A percentile compares a stretch with the other conserved stretches of the same genome.
These are phyloP conservation scores for Stropharia rugosoannulata DNA, from an alignment of 768 basidiomycete species.

Conservation along the genomic window DNA sequence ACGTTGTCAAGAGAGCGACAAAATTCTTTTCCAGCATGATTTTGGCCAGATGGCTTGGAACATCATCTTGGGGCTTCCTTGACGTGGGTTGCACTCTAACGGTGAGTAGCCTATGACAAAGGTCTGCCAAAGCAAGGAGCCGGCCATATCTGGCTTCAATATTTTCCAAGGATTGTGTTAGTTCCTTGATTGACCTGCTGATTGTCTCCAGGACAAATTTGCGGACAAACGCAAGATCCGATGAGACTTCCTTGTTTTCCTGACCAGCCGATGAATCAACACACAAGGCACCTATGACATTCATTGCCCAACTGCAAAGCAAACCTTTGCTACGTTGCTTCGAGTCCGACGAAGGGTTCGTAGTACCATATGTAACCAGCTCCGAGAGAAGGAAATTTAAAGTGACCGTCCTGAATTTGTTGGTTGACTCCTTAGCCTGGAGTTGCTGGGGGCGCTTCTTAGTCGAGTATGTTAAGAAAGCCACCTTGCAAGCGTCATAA, in stretches of 20 bases:
- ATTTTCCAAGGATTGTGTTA: slow-evolving; percentile 48
- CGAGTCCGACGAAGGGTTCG: slow-evolving; percentile 58
- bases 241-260: slow-evolving; percentile 73
- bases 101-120: slow-evolving; percentile 85
- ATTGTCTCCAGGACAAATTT: slow-evolving; percentile 91
- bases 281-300: slow-evolving; percentile 90
- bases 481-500: slow-evolving; percentile 87
- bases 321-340: slow-evolving; percentile 57
- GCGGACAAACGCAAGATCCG: slow-evolving; percentile 85
- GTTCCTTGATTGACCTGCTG: slow-evolving; percentile 84
- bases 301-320: slow-evolving; percentile 85
- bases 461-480: slow-evolving; percentile 77
- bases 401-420: slow-evolving; percentile 63
- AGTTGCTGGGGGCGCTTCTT: slow-evolving; percentile 59
- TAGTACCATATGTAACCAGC: slow-evolving; percentile 73
- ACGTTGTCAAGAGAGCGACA: slow-evolving; percentile 83
- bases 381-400: slow-evolving; percentile 83
- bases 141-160: slow-evolving; percentile 85
- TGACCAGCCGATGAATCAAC: slow-evolving; percentile 70
- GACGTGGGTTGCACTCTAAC: slow-evolving; percentile 65
- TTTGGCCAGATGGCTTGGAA: slow-evolving; percentile 91
- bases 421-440: slow-evolving; percentile 59
- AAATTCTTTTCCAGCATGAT: slow-evolving; percentile 99
- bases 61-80: slow-evolving; percentile 60
- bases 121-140: slow-evolving; percentile 80